A percentile compares a stretch with the other conserved stretches of the same genome.
phyloP scores from a whole-genome alignment of 805 yeast genomes.

The Kodamaea nitidulidarum region DNA sequence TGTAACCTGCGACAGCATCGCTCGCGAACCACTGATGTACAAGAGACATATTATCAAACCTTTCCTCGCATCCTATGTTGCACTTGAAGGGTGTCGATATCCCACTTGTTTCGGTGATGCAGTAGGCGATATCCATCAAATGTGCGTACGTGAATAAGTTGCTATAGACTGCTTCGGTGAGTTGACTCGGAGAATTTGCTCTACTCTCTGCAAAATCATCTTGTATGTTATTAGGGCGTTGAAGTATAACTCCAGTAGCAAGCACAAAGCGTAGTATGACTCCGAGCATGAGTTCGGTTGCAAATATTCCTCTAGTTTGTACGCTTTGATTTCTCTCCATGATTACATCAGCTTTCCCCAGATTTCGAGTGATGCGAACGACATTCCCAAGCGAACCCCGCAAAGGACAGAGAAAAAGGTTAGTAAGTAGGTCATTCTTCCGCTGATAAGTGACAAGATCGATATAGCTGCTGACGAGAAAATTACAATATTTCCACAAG shows the following conservation, averaged over 20 bases:
- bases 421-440: background rate
- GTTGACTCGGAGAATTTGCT: background rate
- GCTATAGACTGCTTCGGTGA: conserved; percentile 17
- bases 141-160: conserved; percentile 37
- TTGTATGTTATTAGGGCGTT: background rate
- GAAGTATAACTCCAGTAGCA: background rate
- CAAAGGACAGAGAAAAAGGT: background rate
- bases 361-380: conserved; percentile 1
- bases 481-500: too few relatives aligned
- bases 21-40: conserved; percentile 40
- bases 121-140: conserved; percentile 41
- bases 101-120: conserved; percentile 28
- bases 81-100: conserved; percentile 39
- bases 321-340: too few relatives aligned
- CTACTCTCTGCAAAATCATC: background rate
- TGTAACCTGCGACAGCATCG: conserved; percentile 37
- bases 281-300: background rate
- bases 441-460: background rate
- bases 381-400: background rate
- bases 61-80: conserved; percentile 29
- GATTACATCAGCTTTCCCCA: conserved; percentile 5
- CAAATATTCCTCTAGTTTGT: background rate
- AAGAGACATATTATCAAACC: conserved; percentile 35
- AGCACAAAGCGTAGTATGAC: background rate
- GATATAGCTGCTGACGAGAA: too few relatives aligned